Conservation (phyloP, 192 early-diverging fungal genomes). For the Gaertneriomyces sp. region DNA sequence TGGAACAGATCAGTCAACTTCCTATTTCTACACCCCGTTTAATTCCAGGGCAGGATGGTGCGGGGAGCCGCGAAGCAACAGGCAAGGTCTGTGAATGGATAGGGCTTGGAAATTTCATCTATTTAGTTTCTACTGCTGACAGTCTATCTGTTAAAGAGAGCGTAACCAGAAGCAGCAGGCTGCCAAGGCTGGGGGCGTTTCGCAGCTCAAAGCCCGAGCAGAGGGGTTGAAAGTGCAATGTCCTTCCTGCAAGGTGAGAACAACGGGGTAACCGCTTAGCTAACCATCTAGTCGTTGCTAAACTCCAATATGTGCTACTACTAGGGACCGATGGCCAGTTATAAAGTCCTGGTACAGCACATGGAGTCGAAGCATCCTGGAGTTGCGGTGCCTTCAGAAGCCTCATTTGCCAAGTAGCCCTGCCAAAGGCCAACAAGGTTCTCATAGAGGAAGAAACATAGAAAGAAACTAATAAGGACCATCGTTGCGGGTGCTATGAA, state of each 20-base stretch:
- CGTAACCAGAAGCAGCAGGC: conserved; percentile 18
- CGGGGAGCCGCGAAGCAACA: conserved; percentile 26
- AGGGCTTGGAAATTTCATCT: not conserved
- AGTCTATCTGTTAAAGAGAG: conserved; percentile 9
- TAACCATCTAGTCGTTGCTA: not conserved
- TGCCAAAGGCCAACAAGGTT: not conserved
- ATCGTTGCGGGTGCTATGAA: conserved; percentile 1
- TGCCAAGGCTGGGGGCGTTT: conserved; percentile 1
- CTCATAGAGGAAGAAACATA: not conserved
- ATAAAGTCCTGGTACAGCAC: conserved; percentile 34
- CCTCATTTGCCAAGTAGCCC: conserved; percentile 12
- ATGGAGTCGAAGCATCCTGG: conserved; percentile 33
- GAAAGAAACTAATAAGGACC: not conserved
- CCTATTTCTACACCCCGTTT: not conserved
- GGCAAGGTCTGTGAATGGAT: conserved; percentile 18
- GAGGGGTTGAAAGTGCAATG: conserved; percentile 28
- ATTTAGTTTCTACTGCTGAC: not conserved
- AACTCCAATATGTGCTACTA: not conserved
- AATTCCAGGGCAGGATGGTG: conserved; percentile 13
- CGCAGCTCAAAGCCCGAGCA: conserved; percentile 31
- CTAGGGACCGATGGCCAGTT: conserved; percentile 28
- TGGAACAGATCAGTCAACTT: no score
- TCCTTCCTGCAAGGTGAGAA: conserved; percentile 24
- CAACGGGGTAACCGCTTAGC: not conserved
- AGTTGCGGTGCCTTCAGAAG: conserved; percentile 19